A percentile compares a stretch with the other conserved stretches of the same genome.
phyloP scores from a whole-genome alignment of 805 yeast genomes.

The Pachysolen tannophilus region DNA sequence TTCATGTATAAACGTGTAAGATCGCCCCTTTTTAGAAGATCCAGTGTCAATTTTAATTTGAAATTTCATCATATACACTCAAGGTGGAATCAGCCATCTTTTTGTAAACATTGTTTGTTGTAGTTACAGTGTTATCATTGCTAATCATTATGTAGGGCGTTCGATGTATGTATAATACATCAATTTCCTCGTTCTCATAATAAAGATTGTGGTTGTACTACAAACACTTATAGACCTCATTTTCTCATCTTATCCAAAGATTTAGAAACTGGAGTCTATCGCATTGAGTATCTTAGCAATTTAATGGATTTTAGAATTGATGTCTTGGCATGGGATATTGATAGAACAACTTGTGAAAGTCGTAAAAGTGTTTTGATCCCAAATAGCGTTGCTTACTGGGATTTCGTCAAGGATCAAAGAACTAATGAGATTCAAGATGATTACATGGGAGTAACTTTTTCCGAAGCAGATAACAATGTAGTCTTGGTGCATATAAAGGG shows the following conservation, averaged over 20 bases:
- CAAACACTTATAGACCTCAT: constrained; percentile 35
- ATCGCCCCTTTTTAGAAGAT: too few species aligned
- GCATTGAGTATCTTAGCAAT: constrained; percentile 20
- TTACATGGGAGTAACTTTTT: constrained; percentile 25
- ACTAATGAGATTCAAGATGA: too few species aligned
- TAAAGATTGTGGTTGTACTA: constrained; percentile 39
- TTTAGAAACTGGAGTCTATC: constrained; percentile 19
- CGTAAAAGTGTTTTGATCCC: constrained; percentile 38
- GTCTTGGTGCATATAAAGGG: constrained; percentile 27
- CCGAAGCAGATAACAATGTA: constrained; percentile 30
- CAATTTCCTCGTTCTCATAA: too few species aligned
- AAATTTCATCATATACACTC: too few species aligned
- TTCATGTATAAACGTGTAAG: too few species aligned
- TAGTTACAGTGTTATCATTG: too few species aligned
- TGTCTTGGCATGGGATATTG: constrained; percentile 16
- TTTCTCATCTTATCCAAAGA: constrained; percentile 27
- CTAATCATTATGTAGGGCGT: too few species aligned
- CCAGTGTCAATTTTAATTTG: too few species aligned
- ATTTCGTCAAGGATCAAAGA: too few species aligned
- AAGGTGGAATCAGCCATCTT: too few species aligned
- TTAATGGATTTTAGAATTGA: constrained; percentile 27
- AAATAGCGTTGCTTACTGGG: constrained; percentile 38
- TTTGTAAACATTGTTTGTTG: too few species aligned
- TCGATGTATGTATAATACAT: too few species aligned
- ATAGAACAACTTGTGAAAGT: constrained; percentile 8